These are phyloP conservation scores for Neopestalotiopsis sp. DNA, from an alignment of 2,329 filamentous ascomycete genomes.

Conservation along the genomic window DNA sequence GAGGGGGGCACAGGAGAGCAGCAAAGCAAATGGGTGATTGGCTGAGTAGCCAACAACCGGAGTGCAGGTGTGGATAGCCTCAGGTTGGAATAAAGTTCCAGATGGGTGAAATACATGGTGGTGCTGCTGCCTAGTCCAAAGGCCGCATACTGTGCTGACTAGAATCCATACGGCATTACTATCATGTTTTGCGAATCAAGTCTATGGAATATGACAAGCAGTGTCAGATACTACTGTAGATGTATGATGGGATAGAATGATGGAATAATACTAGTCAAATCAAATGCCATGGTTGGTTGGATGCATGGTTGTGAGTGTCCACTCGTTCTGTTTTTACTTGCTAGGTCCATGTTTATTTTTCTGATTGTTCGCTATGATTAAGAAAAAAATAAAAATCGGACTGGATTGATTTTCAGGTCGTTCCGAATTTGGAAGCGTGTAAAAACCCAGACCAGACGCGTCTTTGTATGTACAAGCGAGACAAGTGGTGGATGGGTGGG, in stretches of 20 bases:
- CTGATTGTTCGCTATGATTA: neutral
- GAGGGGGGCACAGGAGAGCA: neutral
- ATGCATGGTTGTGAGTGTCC: neutral
- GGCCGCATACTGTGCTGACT: neutral
- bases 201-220: neutral
- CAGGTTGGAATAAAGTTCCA: neutral
- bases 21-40: neutral
- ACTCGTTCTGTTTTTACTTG: neutral
- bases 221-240: neutral
- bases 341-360: neutral
- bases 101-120: neutral
- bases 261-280: neutral
- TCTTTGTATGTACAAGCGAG: neutral
- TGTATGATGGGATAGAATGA: neutral
- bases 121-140: neutral
- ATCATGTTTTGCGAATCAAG: no score
- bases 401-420: no score
- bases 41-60: neutral
- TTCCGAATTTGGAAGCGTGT: neutral
- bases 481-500: neutral
- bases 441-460: neutral
- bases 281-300: conserved; percentile 7
- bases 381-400: no score
- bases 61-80: neutral
- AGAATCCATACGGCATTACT: no score